These are phyloP conservation scores for Didymella lethalis DNA, from an alignment of 2,329 filamentous ascomycete genomes.

Conservation along the genomic window DNA sequence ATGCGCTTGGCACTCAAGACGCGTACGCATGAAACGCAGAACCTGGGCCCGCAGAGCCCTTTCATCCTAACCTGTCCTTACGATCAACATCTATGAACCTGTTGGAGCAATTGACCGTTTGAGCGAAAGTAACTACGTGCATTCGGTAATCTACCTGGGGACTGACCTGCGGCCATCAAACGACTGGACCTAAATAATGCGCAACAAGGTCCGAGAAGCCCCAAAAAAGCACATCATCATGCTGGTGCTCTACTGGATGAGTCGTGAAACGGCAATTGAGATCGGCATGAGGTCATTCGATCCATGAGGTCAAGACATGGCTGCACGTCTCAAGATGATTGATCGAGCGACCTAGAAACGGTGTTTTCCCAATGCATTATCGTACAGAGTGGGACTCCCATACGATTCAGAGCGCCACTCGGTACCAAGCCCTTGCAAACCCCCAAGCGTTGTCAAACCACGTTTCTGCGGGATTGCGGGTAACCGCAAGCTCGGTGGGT, in stretches of 20 bases:
- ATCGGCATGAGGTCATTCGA: slow-evolving; percentile 19
- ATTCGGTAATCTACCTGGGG: slow-evolving; percentile 14
- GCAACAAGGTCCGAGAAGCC: background rate
- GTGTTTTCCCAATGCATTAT: slow-evolving; percentile 11
- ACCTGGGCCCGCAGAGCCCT: slow-evolving; percentile 13
- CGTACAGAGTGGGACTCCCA: slow-evolving; percentile 9
- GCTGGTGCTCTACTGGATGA: slow-evolving; percentile 9
- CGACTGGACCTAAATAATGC: background rate
- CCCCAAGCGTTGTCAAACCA: slow-evolving; percentile 22
- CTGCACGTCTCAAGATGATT: slow-evolving; percentile 17
- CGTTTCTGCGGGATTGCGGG: slow-evolving; percentile 14
- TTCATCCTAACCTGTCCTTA: slow-evolving; percentile 7
- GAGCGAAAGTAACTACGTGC: slow-evolving; percentile 12
- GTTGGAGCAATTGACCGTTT: slow-evolving; percentile 8
- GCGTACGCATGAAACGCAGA: slow-evolving; percentile 19
- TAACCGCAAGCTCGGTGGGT: slow-evolving; percentile 9
- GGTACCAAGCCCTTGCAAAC: slow-evolving; percentile 12
- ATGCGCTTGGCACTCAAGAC: slow-evolving; percentile 9
- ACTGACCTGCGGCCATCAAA: slow-evolving; percentile 3
- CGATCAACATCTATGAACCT: slow-evolving; percentile 8
- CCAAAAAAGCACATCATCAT: slow-evolving; percentile 4
- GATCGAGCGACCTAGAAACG: slow-evolving; percentile 11
- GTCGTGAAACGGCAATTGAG: slow-evolving; percentile 22
- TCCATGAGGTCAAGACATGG: slow-evolving; percentile 5
- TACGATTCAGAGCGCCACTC: slow-evolving; percentile 18